Evolutionary conservation across 192 early-diverging fungal species (phyloP), one percentile per base, ranked within the genome.

Genomic region (Coemansia sp.): DNA sequence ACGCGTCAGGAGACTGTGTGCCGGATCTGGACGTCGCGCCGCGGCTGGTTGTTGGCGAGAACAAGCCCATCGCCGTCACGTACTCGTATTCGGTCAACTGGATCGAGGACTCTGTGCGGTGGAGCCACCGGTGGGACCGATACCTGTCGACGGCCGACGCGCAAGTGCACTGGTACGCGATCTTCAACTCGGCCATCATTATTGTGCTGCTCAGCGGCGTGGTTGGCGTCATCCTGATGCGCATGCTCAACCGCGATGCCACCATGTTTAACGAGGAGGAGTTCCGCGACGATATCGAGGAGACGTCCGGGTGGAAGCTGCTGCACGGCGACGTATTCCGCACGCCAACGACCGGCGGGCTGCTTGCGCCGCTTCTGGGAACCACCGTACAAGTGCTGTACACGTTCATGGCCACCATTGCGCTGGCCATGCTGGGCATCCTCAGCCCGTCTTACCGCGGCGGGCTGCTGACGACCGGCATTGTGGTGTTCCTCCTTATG

Each of bases 281-380:
- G 20, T 53, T 53, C 24, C 7, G 83, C 66, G 90, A 89, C 11
- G 90, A 89, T 7, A 85, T 88, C 33, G 90, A 91, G 46, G 90
- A 93, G 24, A 85, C 84, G 12, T 83, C 78, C 11, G 90, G 92
- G 6, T 93, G 92, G 92, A 90, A 90, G 64, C 77, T 93, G 41
- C 76, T 93, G 36, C 89, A 92, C 38, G 88, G 88, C 16, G 92
- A 93, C 73, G 91, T 93, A 4, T 93, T 93, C 68, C 77, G 92
- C 21, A 75, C 89, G 8, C 92, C 92, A 0, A 71, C 68, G 24
- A 85, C 84, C 44, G 86, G 87, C 46, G 88, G 88, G 0, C 68
- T 91, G 23, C 75, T 93, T 67, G 88, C 91, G 34, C 88, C 89
- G 14, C 62, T 93, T 23, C 66, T 93, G 60, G 92, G 92, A n/a